Evolutionary conservation across 768 basidiomycete species (phyloP), one percentile per base, ranked within the genome.

Genomic region (Amanita polypyramis): DNA sequence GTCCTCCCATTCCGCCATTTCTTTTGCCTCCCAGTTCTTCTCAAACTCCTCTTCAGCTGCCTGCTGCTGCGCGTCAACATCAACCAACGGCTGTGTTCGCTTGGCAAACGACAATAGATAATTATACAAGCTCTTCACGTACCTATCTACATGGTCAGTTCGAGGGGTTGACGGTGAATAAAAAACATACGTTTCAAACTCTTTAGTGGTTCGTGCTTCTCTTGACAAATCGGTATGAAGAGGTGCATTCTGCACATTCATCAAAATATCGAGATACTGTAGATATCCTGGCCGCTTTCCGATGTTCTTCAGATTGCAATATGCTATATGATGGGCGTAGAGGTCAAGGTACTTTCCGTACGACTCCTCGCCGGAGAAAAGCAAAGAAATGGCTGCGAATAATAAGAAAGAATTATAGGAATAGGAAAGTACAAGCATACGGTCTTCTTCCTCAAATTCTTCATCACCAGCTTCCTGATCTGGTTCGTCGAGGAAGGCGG

Each of bases 291-390:
- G 66, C 36, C 93, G 78, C 60, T 85, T 89, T 43, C 81, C 76
- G 42, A 93, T 76, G 50, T 83, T 78, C 66, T 88, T 89, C 54
- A 99, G 64, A 64, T 99, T 99, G 69, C 79, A 82, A 67, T 88
- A 98, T 42, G 85, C 72, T 41, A 84, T 77, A 57, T 98, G 96
- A 51, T 88, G 82, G 43, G 80, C 72, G 62, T 98, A 89, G 49
- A 99, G 63, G 64, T 99, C 96, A 52, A 98, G 77, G 61, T 95
- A 97, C 65, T 88, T 88, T 44, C 96, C 96, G 56, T 94, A 90
- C 6, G 77, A 76, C 62, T 99, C 96, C 70, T 98, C 95, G 29
- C 96, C 96, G 10, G 94, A 95, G 68, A 99, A 99, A 56, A 95
- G 65, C 43, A 88, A 65, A 30, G 85, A 82, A 47, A 91, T 72